phyloP scores from a whole-genome alignment of 345 rosid genomes.

The Schrenkiella parvula region DNA sequence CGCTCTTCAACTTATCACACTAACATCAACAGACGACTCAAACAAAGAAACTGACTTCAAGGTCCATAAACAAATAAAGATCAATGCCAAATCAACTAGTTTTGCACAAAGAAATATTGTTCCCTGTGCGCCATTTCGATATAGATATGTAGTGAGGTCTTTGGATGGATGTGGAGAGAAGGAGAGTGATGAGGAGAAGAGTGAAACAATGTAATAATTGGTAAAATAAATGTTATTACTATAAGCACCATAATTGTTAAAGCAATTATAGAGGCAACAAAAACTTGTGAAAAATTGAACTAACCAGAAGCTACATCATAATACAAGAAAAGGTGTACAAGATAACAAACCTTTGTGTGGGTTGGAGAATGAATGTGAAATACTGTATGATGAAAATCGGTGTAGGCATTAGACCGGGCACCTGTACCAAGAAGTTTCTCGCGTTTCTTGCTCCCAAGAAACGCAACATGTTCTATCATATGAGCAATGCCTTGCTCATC shows the following conservation, averaged over 20 bases:
- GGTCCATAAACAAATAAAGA: slow-evolving; percentile 2
- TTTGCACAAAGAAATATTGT: not conserved
- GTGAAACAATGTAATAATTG: not conserved
- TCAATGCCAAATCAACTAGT: not conserved
- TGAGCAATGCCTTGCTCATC: slow-evolving; percentile 99
- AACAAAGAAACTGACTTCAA: not conserved
- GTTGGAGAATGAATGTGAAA: slow-evolving; percentile 98
- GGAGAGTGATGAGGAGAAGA: not conserved
- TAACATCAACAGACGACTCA: slow-evolving; percentile 4
- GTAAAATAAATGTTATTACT: not conserved
- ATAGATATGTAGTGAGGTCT: not conserved
- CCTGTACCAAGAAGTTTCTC: slow-evolving; percentile 99
- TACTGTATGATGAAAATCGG: slow-evolving; percentile 98
- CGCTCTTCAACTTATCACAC: not conserved
- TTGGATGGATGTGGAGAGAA: not conserved
- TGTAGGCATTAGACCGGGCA: slow-evolving; percentile 97
- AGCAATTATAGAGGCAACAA: slow-evolving; percentile 4
- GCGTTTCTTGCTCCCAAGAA: slow-evolving; percentile 98
- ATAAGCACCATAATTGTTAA: not conserved
- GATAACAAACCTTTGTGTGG: slow-evolving; percentile 68
- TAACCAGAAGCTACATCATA: not conserved
- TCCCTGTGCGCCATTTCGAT: not conserved
- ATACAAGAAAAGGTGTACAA: not conserved
- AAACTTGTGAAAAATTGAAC: not conserved
- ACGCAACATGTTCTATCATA: slow-evolving; percentile 99